phyloP scores from a whole-genome alignment of 2,329 filamentous ascomycete species.

The Aspergillus pseudotamarii region DNA sequence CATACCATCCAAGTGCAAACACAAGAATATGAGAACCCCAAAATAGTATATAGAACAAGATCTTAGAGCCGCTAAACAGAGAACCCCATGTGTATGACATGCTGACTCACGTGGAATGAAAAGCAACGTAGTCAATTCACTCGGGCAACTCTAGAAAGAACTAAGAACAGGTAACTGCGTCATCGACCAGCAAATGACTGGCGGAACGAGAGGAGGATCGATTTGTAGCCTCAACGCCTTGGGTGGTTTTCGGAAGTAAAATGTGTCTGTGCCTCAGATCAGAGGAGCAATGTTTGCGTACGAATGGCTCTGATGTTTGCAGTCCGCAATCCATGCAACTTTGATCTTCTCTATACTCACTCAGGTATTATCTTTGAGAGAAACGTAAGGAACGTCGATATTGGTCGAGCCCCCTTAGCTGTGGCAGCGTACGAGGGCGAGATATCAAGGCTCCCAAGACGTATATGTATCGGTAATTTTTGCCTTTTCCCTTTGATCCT shows the following conservation, averaged over 20 bases:
- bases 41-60: slow-evolving; percentile 79
- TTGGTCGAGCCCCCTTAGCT: not conserved
- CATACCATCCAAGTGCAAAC: slow-evolving; percentile 86
- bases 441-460: not conserved
- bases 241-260: not conserved
- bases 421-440: not conserved
- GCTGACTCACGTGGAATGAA: slow-evolving; percentile 46
- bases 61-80: slow-evolving; percentile 70
- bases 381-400: not conserved
- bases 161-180: not conserved
- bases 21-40: slow-evolving; percentile 76
- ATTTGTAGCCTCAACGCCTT: not conserved
- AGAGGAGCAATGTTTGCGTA: not conserved
- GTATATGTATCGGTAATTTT: slow-evolving; percentile 1
- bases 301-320: not conserved
- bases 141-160: slow-evolving; percentile 4
- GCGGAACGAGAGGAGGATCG: slow-evolving; percentile 14
- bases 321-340: not conserved
- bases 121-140: slow-evolving; percentile 7
- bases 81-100: slow-evolving; percentile 43
- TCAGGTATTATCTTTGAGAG: not conserved
- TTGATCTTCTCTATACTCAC: not conserved
- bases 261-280: not conserved
- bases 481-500: not conserved
- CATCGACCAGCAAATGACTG: slow-evolving; percentile 34